phyloP scores from a whole-genome alignment of 805 yeast genomes.

The Pichia eremophila region DNA sequence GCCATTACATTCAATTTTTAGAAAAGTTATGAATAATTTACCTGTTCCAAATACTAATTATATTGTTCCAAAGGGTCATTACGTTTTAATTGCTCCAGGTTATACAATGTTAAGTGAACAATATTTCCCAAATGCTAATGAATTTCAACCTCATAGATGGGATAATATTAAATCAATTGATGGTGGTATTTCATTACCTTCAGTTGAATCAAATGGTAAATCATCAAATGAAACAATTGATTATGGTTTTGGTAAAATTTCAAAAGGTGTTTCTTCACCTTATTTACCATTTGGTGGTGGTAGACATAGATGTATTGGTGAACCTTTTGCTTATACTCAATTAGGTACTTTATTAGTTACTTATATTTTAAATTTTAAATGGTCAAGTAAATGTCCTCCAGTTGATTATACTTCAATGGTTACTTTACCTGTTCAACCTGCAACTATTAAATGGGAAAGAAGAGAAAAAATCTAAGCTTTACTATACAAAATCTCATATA shows the following conservation, averaged over 20 bases:
- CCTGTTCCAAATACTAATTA: constrained; percentile 69
- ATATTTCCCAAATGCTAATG: constrained; percentile 68
- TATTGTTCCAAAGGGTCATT: constrained; percentile 83
- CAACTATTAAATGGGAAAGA: constrained; percentile 61
- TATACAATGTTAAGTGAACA: constrained; percentile 68
- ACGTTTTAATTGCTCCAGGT: constrained; percentile 91
- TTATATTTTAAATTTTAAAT: constrained; percentile 64
- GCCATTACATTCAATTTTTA: constrained; percentile 93
- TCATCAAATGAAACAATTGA: constrained; percentile 43
- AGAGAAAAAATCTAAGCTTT: constrained; percentile 27
- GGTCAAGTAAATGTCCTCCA: constrained; percentile 61
- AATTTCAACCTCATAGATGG: constrained; percentile 89
- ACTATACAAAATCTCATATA: neutral
- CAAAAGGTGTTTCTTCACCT: constrained; percentile 93
- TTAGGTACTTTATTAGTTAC: constrained; percentile 76
- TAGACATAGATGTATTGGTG: constrained; percentile 98
- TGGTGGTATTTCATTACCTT: constrained; percentile 17
- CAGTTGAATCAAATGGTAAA: constrained; percentile 26
- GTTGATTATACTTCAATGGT: constrained; percentile 89
- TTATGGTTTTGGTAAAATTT: constrained; percentile 93
- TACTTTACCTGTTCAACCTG: constrained; percentile 76
- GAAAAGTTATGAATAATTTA: constrained; percentile 74
- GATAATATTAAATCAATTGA: constrained; percentile 25
- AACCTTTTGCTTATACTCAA: constrained; percentile 93
- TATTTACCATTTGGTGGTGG: constrained; percentile 99